Conservation (phyloP, 768 basidiomycete species). For the Leccinum imitatum region DNA sequence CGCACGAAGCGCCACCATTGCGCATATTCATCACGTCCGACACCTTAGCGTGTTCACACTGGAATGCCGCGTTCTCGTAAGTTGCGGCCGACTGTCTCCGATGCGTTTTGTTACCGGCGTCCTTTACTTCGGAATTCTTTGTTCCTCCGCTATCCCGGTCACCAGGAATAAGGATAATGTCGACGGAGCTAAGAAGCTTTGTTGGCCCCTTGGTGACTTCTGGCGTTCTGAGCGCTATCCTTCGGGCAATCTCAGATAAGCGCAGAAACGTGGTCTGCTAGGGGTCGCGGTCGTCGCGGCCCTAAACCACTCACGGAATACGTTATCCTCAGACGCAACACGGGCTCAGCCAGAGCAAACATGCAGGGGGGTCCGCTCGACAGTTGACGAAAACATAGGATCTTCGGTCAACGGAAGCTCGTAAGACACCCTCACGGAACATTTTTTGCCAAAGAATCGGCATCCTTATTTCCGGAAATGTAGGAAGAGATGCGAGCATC, state of each 20-base stretch:
- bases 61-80: conserved; percentile 13
- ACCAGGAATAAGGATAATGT: conserved; percentile 15
- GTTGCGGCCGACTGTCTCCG: conserved; percentile 15
- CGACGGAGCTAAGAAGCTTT: conserved; percentile 14
- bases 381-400: conserved; percentile 8
- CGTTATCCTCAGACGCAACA: not conserved
- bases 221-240: conserved; percentile 5
- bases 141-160: conserved; percentile 18
- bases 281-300: conserved; percentile 1
- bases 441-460: conserved; percentile 12
- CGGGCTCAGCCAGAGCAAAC: not conserved
- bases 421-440: conserved; percentile 9
- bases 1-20: conserved; percentile 16
- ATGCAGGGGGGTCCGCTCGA: conserved; percentile 5
- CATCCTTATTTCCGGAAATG: conserved; percentile 21
- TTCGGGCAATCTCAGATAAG: conserved; percentile 24
- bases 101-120: conserved; percentile 1
- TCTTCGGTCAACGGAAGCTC: conserved; percentile 12
- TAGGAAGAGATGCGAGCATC: not conserved
- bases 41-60: not conserved
- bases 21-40: conserved; percentile 1
- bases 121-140: conserved; percentile 6
- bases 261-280: conserved; percentile 1
- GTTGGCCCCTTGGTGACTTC: conserved; percentile 14
- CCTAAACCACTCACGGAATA: not conserved